Percentiles rank a stretch among this genome's conserved stretches.
Conservation (phyloP, 257 asterid species). For the Nicotiana tabacum region DNA sequence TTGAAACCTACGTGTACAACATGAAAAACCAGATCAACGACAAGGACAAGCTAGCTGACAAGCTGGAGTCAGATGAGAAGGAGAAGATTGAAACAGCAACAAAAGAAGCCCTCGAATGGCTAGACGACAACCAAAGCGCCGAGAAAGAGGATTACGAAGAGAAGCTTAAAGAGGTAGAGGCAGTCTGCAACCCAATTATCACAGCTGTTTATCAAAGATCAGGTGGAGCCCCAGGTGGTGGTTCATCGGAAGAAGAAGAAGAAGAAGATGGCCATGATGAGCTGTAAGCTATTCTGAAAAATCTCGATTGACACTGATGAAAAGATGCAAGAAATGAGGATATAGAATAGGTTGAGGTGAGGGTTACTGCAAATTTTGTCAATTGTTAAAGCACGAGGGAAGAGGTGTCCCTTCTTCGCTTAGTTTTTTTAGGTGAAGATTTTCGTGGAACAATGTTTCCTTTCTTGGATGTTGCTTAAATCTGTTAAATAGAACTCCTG, state of each 20-base stretch:
- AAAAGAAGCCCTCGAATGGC: slow-evolving; percentile 90
- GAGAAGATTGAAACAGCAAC: slow-evolving; percentile 92
- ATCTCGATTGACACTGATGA: neutral
- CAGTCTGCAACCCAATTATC: slow-evolving; percentile 83
- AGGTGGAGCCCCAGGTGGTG: slow-evolving; percentile 74
- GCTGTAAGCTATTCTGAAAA: slow-evolving; percentile 12
- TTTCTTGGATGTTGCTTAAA: neutral
- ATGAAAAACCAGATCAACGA: slow-evolving; percentile 93
- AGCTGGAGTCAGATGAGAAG: slow-evolving; percentile 80
- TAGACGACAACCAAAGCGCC: slow-evolving; percentile 79
- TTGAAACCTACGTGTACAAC: slow-evolving; percentile 87
- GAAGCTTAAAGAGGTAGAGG: slow-evolving; percentile 94
- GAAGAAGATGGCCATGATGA: slow-evolving; percentile 68
- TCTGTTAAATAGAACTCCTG: neutral
- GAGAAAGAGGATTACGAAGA: slow-evolving; percentile 93
- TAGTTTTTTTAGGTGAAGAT: slow-evolving; percentile 7
- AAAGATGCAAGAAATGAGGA: neutral
- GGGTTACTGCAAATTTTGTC: neutral
- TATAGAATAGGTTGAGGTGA: neutral
- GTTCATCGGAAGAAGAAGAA: slow-evolving; percentile 42
- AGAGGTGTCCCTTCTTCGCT: neutral
- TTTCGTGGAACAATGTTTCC: neutral
- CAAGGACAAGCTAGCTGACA: slow-evolving; percentile 91
- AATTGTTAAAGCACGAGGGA: neutral
- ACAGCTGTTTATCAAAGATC: slow-evolving; percentile 91